Evolutionary conservation across 2,329 filamentous ascomycete genomes (phyloP).

Genomic region (Colletotrichum neosansevieriae): DNA sequence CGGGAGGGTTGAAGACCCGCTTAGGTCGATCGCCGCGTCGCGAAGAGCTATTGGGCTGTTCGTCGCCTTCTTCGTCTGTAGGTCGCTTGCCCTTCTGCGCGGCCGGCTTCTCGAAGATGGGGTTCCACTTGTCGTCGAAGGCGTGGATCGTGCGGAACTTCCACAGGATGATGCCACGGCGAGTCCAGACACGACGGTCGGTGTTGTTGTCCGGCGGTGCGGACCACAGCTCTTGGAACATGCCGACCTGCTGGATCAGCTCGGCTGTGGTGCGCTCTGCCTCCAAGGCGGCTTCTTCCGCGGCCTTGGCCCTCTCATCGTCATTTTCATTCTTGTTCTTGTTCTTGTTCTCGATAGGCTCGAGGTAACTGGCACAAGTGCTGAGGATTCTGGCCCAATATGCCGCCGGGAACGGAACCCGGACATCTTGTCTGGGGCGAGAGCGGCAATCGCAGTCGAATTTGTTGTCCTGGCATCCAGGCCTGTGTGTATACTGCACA

Average conservation of each 20-base stretch:
- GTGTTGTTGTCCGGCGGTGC: constrained; percentile 56
- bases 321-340: constrained; percentile 44
- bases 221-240: constrained; percentile 76
- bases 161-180: constrained; percentile 73
- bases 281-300: constrained; percentile 39
- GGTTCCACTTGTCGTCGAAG: constrained; percentile 60
- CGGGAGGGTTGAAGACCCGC: constrained; percentile 61
- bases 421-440: constrained; percentile 61
- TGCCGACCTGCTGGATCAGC: constrained; percentile 70
- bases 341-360: constrained; percentile 40
- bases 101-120: constrained; percentile 50
- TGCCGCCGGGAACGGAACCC: constrained; percentile 68
- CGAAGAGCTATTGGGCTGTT: constrained; percentile 43
- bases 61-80: constrained; percentile 43
- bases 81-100: constrained; percentile 38
- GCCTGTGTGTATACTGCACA: constrained; percentile 61
- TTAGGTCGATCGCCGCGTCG: constrained; percentile 34
- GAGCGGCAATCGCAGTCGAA: constrained; percentile 64
- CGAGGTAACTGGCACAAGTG: constrained; percentile 65
- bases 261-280: constrained; percentile 53
- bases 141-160: constrained; percentile 67
- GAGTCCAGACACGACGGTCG: constrained; percentile 59
- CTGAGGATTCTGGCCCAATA: constrained; percentile 71
- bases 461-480: constrained; percentile 62
- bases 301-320: constrained; percentile 43